Evolutionary conservation across 2,329 filamentous ascomycete species (phyloP).

Genomic region (Colletotrichum sp.): DNA sequence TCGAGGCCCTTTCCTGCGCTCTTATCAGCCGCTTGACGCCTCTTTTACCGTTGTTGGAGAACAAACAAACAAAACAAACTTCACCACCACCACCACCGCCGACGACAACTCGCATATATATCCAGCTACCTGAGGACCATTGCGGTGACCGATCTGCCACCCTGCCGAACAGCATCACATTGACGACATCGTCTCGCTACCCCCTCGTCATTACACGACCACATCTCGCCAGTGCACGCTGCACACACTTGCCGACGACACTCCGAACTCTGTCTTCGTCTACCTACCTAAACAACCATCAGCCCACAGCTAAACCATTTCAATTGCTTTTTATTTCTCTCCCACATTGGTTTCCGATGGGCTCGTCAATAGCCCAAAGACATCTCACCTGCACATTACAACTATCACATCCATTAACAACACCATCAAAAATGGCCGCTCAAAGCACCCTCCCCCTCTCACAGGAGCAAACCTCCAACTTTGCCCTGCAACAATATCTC

Average conservation of each 20-base stretch:
- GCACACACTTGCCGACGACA: not conserved
- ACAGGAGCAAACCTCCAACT: constrained; percentile 43
- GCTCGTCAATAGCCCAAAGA: constrained; percentile 19
- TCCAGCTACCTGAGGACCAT: not conserved
- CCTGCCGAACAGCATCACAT: not conserved
- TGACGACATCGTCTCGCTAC: constrained; percentile 10
- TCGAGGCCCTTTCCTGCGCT: not conserved
- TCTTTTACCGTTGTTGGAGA: not conserved
- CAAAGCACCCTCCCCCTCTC: not conserved
- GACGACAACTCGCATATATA: not conserved
- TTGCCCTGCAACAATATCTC: constrained; percentile 60
- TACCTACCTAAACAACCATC: not conserved
- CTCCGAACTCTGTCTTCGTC: not conserved
- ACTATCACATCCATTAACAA: constrained; percentile 9
- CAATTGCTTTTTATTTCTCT: not conserved
- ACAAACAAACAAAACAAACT: not conserved
- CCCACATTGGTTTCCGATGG: constrained; percentile 18
- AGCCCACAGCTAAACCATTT: not conserved
- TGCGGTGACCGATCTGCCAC: not conserved
- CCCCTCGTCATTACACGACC: not conserved
- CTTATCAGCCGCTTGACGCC: not conserved
- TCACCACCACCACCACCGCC: not conserved
- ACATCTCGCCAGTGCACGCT: not conserved
- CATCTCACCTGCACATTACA: constrained; percentile 21
- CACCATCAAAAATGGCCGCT: constrained; percentile 11